Evolutionary conservation across 805 yeast genomes (phyloP), one percentile per base, ranked within the genome.

Genomic region (Wickerhamomyces bisporus): DNA sequence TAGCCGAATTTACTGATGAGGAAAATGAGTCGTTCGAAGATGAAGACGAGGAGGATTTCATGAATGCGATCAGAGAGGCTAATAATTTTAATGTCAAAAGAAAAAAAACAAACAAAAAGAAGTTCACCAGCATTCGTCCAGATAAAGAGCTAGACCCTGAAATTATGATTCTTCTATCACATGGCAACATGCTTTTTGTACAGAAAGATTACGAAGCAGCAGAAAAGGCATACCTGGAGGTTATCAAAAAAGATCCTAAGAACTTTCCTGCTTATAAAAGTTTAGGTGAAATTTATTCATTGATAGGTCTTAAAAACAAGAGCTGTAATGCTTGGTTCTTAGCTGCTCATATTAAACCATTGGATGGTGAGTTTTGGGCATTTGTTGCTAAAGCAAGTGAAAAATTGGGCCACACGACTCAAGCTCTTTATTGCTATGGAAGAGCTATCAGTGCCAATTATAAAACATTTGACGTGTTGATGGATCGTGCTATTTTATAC

Each of bases 181-280:
- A 70, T 47, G 96, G 95, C 1, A 84, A 86, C 51, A 88, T 81
- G 48, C 85, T 87, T 0, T 88, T 81, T 66, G 95, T 84, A 2
- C 55, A 72, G 23, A 71, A 71, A 34, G 81, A 83, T 49, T 68
- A 74, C 15, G 74, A 70, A 23, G 68, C 63, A 1, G 91, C 94
- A 0, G 71, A 75, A 47, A 62, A 72, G 35, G 55, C 71, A 35
- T 89, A 73, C 59, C 64, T 68, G 47, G 86, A 77, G 43, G 94
- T 87, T 11, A 79, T 91, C 42, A 78, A 80, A 49, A 68, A 79
- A 38, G 96, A 88, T 53, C 81, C 86, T 12, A 75, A 75, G 47
- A 83, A 85, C 55, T 81, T 77, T 57, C 77, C 84, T 32, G 96
- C 96, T 0, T 89, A 89, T 66, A 81, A 84, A 51, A 84, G 94